phyloP scores from a whole-genome alignment of 129 eudicot genomes.

The Kitagawia praeruptora region DNA sequence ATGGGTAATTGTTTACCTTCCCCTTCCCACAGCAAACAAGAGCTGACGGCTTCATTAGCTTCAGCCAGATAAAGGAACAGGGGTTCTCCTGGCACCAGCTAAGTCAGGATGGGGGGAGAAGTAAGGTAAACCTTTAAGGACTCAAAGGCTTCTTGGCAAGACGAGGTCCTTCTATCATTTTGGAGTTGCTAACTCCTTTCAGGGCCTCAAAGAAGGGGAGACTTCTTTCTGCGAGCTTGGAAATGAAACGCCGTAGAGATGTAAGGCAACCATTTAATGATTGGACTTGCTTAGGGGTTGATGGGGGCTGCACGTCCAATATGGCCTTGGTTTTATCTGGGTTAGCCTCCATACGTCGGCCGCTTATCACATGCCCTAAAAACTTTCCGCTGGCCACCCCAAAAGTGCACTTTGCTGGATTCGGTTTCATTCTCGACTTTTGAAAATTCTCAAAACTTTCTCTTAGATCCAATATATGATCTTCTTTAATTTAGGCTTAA shows the following conservation, averaged over 20 bases:
- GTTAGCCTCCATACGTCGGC: background rate
- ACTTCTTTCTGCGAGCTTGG: background rate
- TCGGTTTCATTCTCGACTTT: background rate
- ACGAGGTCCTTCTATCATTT: too few species aligned
- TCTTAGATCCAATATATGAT: background rate
- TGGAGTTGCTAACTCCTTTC: background rate
- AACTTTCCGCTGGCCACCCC: too few species aligned
- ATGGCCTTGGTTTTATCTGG: background rate
- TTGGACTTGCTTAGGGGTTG: background rate
- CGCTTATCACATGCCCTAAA: background rate
- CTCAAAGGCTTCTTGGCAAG: background rate
- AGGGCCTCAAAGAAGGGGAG: background rate
- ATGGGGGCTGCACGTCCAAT: background rate
- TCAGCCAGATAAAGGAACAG: background rate
- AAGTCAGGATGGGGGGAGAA: background rate
- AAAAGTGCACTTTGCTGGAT: background rate
- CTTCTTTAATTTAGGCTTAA: background rate
- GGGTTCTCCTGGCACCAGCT: background rate
- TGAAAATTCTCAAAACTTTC: background rate
- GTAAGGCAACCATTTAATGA: background rate
- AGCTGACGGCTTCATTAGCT: background rate
- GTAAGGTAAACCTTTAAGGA: background rate
- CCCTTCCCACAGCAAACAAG: background rate
- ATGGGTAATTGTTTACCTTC: accelerated
- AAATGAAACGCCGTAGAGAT: background rate